Evolutionary conservation across 2,329 filamentous ascomycete species (phyloP), one percentile per base, ranked within the genome.

Genomic region (Byssochlamys sp.): DNA sequence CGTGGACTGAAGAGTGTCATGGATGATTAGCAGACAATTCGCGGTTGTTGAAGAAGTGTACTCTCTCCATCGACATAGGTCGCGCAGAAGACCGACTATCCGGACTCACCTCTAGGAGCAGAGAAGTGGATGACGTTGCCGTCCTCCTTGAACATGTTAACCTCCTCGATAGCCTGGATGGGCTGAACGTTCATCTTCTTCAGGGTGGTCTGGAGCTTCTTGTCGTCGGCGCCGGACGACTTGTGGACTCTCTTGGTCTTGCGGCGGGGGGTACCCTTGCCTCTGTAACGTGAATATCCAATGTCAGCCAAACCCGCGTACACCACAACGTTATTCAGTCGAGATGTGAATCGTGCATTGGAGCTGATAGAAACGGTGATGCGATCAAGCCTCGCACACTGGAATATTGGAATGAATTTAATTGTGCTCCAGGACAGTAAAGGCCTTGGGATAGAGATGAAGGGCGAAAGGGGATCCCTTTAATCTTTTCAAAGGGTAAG

Each of bases 111-210:
- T 84, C 96, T 96, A 69, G 94, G 94, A 73, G 90, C 90, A 71
- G 90, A 88, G 77, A 99, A 99, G 85, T 99, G 94, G 74, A 99
- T 97, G 78, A 99, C 94, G 78, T 99, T 99, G 78, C 94, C 94
- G 76, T 99, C 94, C 75, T 89, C 88, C 89, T 99, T 99, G 88
- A 99, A 99, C 94, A 99, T 99, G 88, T 99, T 99, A 77, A 99
- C 94, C 84, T 99, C 94, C 86, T 99, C 94, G 71, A 99, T 99
- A 66, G 89, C 90, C 83, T 95, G 91, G 80, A 99, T 97, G 72
- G 94, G 94, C 85, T 99, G 94, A 60, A 95, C 92, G 80, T 97
- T 97, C 78, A 99, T 86, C 88, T 99, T 99, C 89, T 99, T 99
- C 67, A 99, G 84, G 62, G 90, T 82, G 62, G 87, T 85, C 82